Conservation (phyloP, 169 alveolate species). For the Plasmodium knowlesi region DNA sequence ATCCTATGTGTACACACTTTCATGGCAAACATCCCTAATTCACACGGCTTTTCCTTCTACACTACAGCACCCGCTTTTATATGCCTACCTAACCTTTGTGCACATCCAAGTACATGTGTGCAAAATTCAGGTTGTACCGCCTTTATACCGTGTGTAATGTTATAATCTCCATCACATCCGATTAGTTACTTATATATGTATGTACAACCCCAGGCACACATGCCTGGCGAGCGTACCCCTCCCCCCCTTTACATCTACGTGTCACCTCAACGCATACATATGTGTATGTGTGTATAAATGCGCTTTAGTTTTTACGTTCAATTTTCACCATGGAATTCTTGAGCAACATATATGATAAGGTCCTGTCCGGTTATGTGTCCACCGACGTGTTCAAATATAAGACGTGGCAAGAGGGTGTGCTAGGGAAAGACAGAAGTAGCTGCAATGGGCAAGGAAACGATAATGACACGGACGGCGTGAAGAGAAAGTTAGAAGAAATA, state of each 20-base stretch:
- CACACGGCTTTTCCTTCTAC: background rate
- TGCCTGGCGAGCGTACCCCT: background rate
- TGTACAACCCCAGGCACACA: background rate
- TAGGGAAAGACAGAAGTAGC: constrained; percentile 30
- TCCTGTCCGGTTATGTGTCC: constrained; percentile 68
- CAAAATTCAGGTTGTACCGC: background rate
- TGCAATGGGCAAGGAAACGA: background rate
- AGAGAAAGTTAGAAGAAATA: constrained; percentile 28
- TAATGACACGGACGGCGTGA: constrained; percentile 1
- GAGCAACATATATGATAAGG: constrained; percentile 68
- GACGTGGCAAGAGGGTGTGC: constrained; percentile 44
- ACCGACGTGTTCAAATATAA: constrained; percentile 58
- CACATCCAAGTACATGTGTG: constrained; percentile 21
- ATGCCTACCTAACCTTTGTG: background rate
- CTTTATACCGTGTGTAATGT: background rate
- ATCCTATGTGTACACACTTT: background rate
- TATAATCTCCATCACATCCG: background rate
- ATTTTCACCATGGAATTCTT: constrained; percentile 56
- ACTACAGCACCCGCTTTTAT: background rate
- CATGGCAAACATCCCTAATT: background rate
- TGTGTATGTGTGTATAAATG: constrained; percentile 2
- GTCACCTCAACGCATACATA: background rate
- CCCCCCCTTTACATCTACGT: background rate
- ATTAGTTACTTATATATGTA: background rate
- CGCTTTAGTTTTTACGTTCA: background rate